Evolutionary conservation across 306 rosid species (phyloP).

Genomic region (Cucumis hystrix): DNA sequence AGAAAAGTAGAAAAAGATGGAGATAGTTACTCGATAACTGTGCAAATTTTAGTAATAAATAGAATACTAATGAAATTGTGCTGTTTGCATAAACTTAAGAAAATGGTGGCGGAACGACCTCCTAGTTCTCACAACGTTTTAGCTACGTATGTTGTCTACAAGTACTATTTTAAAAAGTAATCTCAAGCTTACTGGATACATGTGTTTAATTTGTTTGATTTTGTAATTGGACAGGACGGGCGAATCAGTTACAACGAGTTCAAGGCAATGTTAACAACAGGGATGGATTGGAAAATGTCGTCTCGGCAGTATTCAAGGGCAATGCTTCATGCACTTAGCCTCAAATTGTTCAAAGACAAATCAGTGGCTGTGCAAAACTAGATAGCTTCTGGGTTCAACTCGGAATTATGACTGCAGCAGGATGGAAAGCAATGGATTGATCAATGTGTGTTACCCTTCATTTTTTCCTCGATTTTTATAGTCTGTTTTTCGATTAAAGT

Average conservation of each 20-base stretch:
- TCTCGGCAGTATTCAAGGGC: slow-evolving; percentile 89
- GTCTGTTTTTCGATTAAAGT: neutral
- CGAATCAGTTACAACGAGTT: slow-evolving; percentile 72
- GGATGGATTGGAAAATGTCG: slow-evolving; percentile 89
- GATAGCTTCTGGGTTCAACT: neutral
- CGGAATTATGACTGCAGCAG: neutral
- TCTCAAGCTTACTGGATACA: neutral
- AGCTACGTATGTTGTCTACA: neutral
- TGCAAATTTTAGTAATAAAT: too few species aligned
- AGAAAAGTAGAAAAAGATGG: too few species aligned
- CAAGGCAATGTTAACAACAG: slow-evolving; percentile 80
- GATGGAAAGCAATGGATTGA: neutral
- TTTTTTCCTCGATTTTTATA: neutral
- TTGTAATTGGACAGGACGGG: slow-evolving; percentile 41
- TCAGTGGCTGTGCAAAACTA: slow-evolving; percentile 13
- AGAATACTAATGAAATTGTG: too few species aligned
- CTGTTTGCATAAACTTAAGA: too few species aligned
- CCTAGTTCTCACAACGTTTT: neutral
- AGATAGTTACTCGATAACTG: too few species aligned
- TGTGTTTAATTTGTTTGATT: neutral
- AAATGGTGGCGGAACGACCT: too few species aligned
- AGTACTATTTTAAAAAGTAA: neutral
- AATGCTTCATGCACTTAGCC: slow-evolving; percentile 62
- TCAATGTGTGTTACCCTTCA: neutral
- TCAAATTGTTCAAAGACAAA: slow-evolving; percentile 57